Base-by-base conservation (phyloP, 495 filamentous ascomycete species). In the Penicillium simplicissimum region DNA sequence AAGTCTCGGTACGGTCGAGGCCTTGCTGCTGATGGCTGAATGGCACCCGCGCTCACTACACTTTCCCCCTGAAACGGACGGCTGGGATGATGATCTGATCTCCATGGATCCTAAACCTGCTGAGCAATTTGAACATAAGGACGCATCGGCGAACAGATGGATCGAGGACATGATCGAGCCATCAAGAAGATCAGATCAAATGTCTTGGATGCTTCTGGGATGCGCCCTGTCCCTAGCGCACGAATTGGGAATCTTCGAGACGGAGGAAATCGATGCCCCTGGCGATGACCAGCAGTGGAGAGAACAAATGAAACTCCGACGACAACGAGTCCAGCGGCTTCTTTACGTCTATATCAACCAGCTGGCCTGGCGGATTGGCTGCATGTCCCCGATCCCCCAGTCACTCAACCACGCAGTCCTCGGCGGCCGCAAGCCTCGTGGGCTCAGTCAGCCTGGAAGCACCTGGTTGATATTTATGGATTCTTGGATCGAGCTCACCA, bases 121-220 rank as follows among this genome's bases (percentile, higher is more conserved):
- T 4, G 69, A 68, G 2, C 11, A 58, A 14, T 33, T 21, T 0
- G 69, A 68, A 9, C 19, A 62, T 10, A 70, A 63, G 6, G 28
- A 53, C 25, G 57, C 65, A 11, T 74, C 77, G 0, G 72, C 68
- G 14, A 75, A 71, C 49, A 63, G 76, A 45, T 78, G 75, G 73
- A 57, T 81, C 6, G 76, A 80, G 51, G 79, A 81, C 53, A 79
- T 81, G 66, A 79, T 82, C 53, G 82, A 84, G 55, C 81, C 81
- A 4, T 81, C 82, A 10, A 72, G 77, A 52, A 65, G 82, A 60
- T 83, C 81, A 1, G 82, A 84, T 61, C 78, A 81, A n/a, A 83
- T 84, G 82, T 83, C 81, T 0, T 84, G 82, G 82, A 83, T 83
- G 79, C 62, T 81, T 8, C 73, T 84, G 15, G 81, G 81, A 0